Evolutionary conservation across 2,329 filamentous ascomycete genomes (phyloP), one percentile per base, ranked within the genome.

Genomic region (Alternaria metachromatica): DNA sequence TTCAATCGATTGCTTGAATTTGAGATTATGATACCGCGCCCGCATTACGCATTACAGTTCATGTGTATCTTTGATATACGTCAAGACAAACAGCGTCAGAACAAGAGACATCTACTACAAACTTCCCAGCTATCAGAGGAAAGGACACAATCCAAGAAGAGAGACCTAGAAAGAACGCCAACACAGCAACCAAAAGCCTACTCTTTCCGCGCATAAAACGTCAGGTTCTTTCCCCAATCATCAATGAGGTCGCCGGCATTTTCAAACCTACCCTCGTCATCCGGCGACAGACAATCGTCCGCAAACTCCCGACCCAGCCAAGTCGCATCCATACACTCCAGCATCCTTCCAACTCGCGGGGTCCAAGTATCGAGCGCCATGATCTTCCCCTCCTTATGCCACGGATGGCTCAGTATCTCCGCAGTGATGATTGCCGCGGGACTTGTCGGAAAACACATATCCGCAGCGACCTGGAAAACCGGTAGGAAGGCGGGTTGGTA

Each of bases 381-480:
- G 8, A n/a, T 30, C 20, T 41, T 45, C 5, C 11, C 50, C 12
- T 62, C 15, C 0, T 23, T 18, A 5, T 53, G 37, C 61, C 58
- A 64, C 15, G 33, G 53, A 25, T 56, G 15, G 4, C 43, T 53
- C 10, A 11, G 5, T n/a, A 61, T 26, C 37, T 62, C 55, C 6
- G 26, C 25, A 8, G 44, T 48, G 12, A 66, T 15, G 6, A 62
- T 37, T 4, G 61, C 66, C 10, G 64, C 61, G 9, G 61, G 44
- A 6, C 58, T 59, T 15, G 26, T 53, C 4, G 64, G 55, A 13
- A 62, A 64, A 15, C 46, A 21, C 12, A 60, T 4, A n/a, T 67
- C 67, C 0, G 62, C 62, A 12, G 51, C 48, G 7, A 66, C 58
- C 6, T 61, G 46, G 11, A 37, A 45, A 9, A 46, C 21, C 0